Evolutionary conservation across 2,329 filamentous ascomycete species (phyloP), one percentile per base, ranked within the genome.

Genomic region (Didymella sp.): DNA sequence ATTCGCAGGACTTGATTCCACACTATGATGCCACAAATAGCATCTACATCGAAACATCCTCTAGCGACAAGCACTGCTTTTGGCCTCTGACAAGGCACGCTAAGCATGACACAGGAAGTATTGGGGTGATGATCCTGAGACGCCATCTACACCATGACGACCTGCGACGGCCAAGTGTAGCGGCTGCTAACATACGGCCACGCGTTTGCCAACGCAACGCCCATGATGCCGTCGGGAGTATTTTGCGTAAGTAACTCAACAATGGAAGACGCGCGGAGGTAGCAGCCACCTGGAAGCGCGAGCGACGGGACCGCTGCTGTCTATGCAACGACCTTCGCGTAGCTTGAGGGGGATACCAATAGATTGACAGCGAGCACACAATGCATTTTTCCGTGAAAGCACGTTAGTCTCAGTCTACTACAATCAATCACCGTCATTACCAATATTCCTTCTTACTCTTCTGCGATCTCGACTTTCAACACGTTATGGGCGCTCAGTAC

Each of bases 1-100:
- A 54, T 62, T 43, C 35, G 9, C 62, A 73, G 71, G 71, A 73
- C 69, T 56, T 73, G 71, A 73, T 69, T 47, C 41, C 24, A 50
- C 43, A 43, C 28, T 51, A 43, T 55, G 51, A 28, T 59, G 66
- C 66, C 71, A 67, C 61, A 46, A 33, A 52, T 47, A 61, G 66
- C 68, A 70, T 66, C 54, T 40, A 57, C 41, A 63, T 58, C 57
- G 62, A 62, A 56, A 58, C 43, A 52, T 57, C 48, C 40, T 37
- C 31, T 40, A 52, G 35, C 47, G 37, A 51, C 19, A 25, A 41
- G 27, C 25, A 58, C 38, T 55, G 41, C 38, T 25, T 42, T 50
- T 55, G 55, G 35, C 33, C 41, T 46, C 51, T 44, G 40, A 27
- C 31, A 55, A 37, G 22, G 24, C 22, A 24, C 11, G 12, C 38